Percentiles rank a stretch among this genome's conserved stretches.
Conservation (phyloP, 495 filamentous ascomycete species). For the Penicillium arizonense region DNA sequence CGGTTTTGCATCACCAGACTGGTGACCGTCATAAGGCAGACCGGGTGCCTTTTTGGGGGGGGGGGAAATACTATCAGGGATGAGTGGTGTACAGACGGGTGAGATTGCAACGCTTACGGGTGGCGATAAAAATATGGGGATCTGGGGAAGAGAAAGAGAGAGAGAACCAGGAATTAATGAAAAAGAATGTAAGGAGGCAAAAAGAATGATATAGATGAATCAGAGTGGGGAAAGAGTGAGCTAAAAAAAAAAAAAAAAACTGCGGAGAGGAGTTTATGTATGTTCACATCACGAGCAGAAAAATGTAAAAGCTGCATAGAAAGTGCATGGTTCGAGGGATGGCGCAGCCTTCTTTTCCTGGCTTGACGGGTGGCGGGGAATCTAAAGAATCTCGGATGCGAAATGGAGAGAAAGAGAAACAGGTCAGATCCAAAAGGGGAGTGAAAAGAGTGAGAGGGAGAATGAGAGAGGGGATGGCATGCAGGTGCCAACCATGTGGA, state of each 20-base stretch:
- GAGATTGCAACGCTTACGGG: slow-evolving; percentile 10
- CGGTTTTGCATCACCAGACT: slow-evolving; percentile 38
- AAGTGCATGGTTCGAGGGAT: slow-evolving; percentile 16
- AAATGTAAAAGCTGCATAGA: slow-evolving; percentile 11
- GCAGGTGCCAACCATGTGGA: slow-evolving; percentile 47
- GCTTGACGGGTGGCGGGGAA: slow-evolving; percentile 29
- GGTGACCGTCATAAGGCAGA: slow-evolving; percentile 37
- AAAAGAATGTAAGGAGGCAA: slow-evolving; percentile 2
- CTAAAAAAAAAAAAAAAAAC: slow-evolving; percentile 12
- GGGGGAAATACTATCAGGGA: neutral
- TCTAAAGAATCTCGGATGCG: slow-evolving; percentile 19
- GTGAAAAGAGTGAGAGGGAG: neutral
- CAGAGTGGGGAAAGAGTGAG: slow-evolving; percentile 1
- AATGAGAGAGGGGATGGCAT: slow-evolving; percentile 15
- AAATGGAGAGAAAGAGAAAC: slow-evolving; percentile 7
- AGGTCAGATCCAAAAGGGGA: slow-evolving; percentile 3
- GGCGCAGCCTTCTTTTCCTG: slow-evolving; percentile 22
- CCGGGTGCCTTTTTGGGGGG: slow-evolving; percentile 5
- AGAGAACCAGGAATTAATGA: neutral
- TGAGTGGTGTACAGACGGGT: neutral
- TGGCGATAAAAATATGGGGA: neutral
- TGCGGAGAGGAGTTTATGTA: slow-evolving; percentile 18
- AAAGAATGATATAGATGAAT: slow-evolving; percentile 8
- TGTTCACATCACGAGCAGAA: slow-evolving; percentile 20
- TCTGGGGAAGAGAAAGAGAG: slow-evolving; percentile 6